A percentile compares a stretch with the other conserved stretches of the same genome.
Conservation (phyloP, 768 basidiomycete genomes). For the Infundibulicybe gibba region DNA sequence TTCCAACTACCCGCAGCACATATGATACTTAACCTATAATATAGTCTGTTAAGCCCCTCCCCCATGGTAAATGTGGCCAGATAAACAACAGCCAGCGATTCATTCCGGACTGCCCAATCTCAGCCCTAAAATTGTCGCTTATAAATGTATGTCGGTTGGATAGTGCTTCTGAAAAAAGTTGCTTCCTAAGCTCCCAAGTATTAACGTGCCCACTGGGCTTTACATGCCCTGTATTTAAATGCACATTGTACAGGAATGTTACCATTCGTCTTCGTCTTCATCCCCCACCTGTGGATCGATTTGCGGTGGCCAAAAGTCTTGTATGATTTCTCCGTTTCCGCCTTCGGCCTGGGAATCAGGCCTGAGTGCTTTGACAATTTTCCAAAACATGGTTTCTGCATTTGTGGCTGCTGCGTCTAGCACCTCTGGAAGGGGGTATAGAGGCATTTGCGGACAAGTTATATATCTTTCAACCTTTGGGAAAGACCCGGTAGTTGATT, state of each 20-base stretch:
- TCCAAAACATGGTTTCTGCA: constrained; percentile 60
- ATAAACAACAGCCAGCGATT: no score
- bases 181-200: no score
- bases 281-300: constrained; percentile 8
- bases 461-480: constrained; percentile 5
- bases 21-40: no score
- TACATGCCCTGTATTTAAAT: not conserved
- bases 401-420: constrained; percentile 53
- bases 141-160: no score
- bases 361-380: constrained; percentile 27
- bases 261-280: constrained; percentile 5
- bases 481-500: not conserved
- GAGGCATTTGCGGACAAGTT: constrained; percentile 24
- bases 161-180: no score
- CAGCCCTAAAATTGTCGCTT: no score
- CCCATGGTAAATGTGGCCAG: no score
- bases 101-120: no score
- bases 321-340: constrained; percentile 1
- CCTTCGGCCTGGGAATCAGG: not conserved
- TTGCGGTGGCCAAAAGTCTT: constrained; percentile 15
- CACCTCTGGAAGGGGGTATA: constrained; percentile 40
- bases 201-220: no score
- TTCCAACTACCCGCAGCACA: no score
- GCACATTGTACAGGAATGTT: not conserved
- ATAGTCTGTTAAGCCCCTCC: no score